Percentiles rank a stretch among this genome's conserved stretches.
Conservation (phyloP, 176 grass and related monocot genomes). For the Oryza rufipogon region DNA sequence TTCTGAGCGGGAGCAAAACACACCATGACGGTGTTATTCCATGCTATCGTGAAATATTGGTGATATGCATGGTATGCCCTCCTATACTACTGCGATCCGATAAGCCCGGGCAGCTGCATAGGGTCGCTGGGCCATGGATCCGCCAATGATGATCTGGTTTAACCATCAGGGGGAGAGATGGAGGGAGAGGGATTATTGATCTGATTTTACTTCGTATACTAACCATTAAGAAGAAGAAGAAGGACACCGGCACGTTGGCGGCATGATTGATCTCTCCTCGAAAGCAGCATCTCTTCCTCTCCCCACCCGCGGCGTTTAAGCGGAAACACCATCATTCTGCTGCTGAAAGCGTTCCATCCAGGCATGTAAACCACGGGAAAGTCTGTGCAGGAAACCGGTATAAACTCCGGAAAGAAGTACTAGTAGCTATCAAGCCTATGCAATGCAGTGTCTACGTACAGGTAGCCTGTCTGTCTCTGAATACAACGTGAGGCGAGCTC, state of each 20-base stretch:
- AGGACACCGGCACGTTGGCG: not conserved
- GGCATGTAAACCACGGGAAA: not conserved
- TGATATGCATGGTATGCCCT: not conserved
- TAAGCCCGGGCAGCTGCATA: not conserved
- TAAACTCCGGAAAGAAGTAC: no score
- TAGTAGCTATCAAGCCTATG: not conserved
- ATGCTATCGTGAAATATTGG: not conserved
- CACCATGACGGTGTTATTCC: not conserved
- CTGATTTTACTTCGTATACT: not conserved
- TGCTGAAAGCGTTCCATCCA: slow-evolving; percentile 36
- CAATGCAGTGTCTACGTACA: not conserved
- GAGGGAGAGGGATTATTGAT: not conserved
- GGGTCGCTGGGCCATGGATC: not conserved
- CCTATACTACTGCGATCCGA: not conserved
- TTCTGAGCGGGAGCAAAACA: not conserved
- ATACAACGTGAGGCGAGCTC: not conserved
- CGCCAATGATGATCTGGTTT: not conserved
- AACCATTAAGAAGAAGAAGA: not conserved
- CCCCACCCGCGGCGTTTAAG: not conserved
- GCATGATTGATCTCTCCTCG: slow-evolving; percentile 42
- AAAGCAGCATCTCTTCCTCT: slow-evolving; percentile 30
- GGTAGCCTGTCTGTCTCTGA: not conserved
- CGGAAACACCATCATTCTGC: slow-evolving; percentile 50
- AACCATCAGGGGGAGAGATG: not conserved
- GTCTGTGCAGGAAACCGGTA: not conserved